Evolutionary conservation across 495 filamentous ascomycete genomes (phyloP).

Genomic region (Elaphomyces granulatus): DNA sequence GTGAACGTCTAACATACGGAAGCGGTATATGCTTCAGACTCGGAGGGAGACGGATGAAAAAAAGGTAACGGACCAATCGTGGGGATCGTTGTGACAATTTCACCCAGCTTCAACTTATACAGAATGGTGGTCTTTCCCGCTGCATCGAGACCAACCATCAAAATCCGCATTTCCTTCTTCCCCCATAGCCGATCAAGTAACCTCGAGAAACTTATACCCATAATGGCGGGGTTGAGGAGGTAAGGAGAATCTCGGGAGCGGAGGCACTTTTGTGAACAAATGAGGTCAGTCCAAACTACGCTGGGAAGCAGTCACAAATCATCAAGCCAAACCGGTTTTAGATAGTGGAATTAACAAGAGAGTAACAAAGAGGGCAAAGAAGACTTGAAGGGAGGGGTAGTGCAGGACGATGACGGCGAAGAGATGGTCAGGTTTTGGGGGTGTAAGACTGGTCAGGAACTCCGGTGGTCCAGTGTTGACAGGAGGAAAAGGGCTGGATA

Average conservation of each 20-base stretch:
- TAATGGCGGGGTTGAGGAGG: slow-evolving; percentile 42
- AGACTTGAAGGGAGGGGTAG: slow-evolving; percentile 1
- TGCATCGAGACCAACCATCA: slow-evolving; percentile 99
- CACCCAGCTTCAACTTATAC: slow-evolving; percentile 99
- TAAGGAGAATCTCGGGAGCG: slow-evolving; percentile 1
- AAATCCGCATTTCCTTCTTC: slow-evolving; percentile 99
- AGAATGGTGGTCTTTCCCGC: slow-evolving; percentile 99
- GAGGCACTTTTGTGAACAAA: too few species aligned
- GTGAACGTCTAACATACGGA: too few species aligned
- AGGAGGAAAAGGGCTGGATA: slow-evolving; percentile 1
- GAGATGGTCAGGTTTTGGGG: neutral
- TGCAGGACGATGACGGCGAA: neutral
- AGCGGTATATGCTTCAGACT: too few species aligned
- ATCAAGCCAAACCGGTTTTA: too few species aligned
- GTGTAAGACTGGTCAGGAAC: too few species aligned
- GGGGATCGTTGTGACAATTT: slow-evolving; percentile 99
- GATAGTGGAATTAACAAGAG: neutral
- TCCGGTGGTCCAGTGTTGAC: too few species aligned
- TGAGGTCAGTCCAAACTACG: too few species aligned
- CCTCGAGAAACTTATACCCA: slow-evolving; percentile 91
- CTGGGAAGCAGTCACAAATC: too few species aligned
- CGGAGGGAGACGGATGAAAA: slow-evolving; percentile 2
- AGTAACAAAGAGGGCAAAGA: neutral
- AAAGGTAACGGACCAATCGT: slow-evolving; percentile 75
- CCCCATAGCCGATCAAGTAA: slow-evolving; percentile 91